Percentiles rank a stretch among this genome's conserved stretches.
phyloP scores from a whole-genome alignment of 208 protist species.

The Porcisia hertigi region DNA sequence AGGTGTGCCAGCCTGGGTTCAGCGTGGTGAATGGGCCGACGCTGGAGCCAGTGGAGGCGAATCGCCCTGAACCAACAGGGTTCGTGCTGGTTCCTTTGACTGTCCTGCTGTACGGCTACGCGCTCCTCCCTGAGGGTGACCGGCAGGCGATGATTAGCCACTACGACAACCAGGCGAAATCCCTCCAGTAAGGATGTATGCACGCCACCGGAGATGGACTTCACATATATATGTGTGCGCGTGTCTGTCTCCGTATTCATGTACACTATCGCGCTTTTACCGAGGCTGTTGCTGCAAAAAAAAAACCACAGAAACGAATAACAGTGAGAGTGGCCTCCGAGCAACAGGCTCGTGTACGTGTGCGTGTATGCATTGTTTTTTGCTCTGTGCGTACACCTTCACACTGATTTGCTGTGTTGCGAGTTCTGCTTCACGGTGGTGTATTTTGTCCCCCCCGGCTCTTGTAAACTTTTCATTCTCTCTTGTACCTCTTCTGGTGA shows the following conservation, averaged over 20 bases:
- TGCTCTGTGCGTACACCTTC: not conserved
- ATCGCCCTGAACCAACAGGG: constrained; percentile 65
- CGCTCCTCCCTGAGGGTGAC: constrained; percentile 65
- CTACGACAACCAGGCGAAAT: constrained; percentile 48
- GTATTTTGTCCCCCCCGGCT: not conserved
- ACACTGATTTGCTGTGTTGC: not conserved
- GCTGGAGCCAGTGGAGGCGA: constrained; percentile 74
- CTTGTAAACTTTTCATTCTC: not conserved
- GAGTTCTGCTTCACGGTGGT: not conserved
- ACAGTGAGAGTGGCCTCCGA: not conserved
- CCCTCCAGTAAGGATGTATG: not conserved
- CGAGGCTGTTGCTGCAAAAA: not conserved
- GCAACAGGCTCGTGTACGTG: not conserved
- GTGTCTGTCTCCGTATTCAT: not conserved
- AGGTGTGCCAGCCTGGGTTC: constrained; percentile 83
- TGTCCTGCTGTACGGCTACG: constrained; percentile 81
- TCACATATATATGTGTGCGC: not conserved
- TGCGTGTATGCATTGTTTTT: too few species aligned
- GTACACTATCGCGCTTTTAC: not conserved
- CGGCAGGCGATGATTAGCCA: constrained; percentile 64
- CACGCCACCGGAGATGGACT: not conserved
- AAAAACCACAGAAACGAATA: not conserved
- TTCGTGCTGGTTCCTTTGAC: constrained; percentile 83
- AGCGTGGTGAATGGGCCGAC: constrained; percentile 79
- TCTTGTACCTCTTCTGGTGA: not conserved